Base-by-base conservation (phyloP, 2,329 filamentous ascomycete genomes). In the Furcasterigmium furcatum region DNA sequence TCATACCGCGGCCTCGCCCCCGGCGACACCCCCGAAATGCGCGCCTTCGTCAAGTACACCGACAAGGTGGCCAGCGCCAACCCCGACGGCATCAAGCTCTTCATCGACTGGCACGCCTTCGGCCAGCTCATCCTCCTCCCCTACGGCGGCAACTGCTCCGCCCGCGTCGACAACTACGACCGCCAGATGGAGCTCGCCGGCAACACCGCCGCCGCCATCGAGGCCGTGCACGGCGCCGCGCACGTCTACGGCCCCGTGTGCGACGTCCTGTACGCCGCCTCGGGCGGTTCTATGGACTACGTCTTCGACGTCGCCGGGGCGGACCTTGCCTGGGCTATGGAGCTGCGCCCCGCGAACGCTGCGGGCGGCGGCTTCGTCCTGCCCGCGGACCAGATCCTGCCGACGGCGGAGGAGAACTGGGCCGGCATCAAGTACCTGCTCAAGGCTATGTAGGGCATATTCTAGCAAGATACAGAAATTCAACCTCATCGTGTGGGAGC, bases 371-470 rank as follows among this genome's bases (percentile, higher is more conserved):
- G 72, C 7, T 74, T 74, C 46, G 58, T 73, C 7, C 59, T 74
- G 39, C 70, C 71, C 0, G 61, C 70, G 0, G 46, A 43, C 24
- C 66, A 74, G 56, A 74, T 74, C 22, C 30, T 70, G 19, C 66
- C 70, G 1, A 72, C 63, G 13, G 67, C 67, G 9, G 61, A 71
- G 48, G 71, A 74, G 55, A 61, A 65, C 4, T 72, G 61, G 53
- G 70, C 69, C 2, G 71, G 68, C 7, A 69, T 91, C 16, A 68
- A 83, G 55, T 85, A 87, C 49, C 77, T 91, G 45, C 55, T 74
- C 24, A 44, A 56, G 32, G 67, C 68, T 46, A 67, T 72, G 59
- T 61, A 64, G 45, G 39, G 5, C 39, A 12, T n/a, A n/a, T n/a
- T n/a, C n/a, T n/a, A n/a, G n/a, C n/a, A n/a, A n/a, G n/a, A n/a